Base-by-base conservation (phyloP, 2,329 filamentous ascomycete genomes). In the Xylaria digitata region DNA sequence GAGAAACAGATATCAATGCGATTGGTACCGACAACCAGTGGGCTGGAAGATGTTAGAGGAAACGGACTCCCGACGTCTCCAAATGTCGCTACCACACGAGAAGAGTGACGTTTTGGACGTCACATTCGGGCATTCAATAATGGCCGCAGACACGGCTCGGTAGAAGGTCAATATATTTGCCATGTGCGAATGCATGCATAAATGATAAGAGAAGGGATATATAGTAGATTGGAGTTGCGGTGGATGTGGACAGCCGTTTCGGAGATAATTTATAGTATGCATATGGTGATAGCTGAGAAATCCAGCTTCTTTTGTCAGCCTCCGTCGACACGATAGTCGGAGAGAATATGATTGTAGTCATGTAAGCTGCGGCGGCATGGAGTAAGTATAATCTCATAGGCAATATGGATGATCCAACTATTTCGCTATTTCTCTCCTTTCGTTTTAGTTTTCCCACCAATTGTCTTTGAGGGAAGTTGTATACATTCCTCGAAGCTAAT, bases 131-230 rank as follows among this genome's bases (percentile, higher is more conserved):
- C 56, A 58, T 69, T 69, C 43, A 64, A 59, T 8, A 71, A 71
- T 66, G 61, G 0, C 69, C 69, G 69, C 53, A 5, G 8, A 48
- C 52, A 54, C 63, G 61, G 63, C 58, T 58, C 62, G 60, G 63
- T 56, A 66, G 50, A 58, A 60, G 63, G 59, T 21, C 57, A 63
- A 68, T 69, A 54, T 69, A 67, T 55, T 53, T 68, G 64, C 67
- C 67, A 64, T 69, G 64, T 69, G 64, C 61, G 61, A 69, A 61
- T 67, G 60, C 56, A 64, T 55, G 63, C 61, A 65, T 52, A 48
- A 45, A 65, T 52, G 53, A 40, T 42, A 19, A 17, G 53, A 52
- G 52, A 42, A 55, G 26, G 32, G 21, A 43, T 15, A 58, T 64
- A 64, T 48, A 64, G 61, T 50, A 21, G 19, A 52, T 66, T 62